These are phyloP conservation scores for Pistacia vera DNA, from an alignment of 345 rosid genomes.

Conservation along the genomic window DNA sequence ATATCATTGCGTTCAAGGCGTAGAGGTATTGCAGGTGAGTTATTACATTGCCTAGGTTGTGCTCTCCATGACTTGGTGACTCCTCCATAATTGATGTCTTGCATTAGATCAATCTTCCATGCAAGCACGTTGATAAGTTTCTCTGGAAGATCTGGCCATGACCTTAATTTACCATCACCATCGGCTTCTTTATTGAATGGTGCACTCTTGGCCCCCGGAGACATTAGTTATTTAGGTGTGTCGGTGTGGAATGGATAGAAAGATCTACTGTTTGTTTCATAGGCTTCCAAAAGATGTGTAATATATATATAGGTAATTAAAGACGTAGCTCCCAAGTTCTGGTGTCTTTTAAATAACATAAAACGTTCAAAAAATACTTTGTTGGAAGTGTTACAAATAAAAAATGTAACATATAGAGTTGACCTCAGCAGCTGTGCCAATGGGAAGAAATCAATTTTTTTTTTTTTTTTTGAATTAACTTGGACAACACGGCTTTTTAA, in stretches of 20 bases:
- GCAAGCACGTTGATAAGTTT: conserved; percentile 21
- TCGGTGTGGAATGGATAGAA: no score
- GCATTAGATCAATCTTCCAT: conserved; percentile 13
- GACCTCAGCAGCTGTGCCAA: no score
- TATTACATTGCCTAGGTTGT: conserved; percentile 10
- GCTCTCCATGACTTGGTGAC: conserved; percentile 29
- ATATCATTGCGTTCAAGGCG: conserved; percentile 24
- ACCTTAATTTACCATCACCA: neutral
- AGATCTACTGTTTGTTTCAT: no score
- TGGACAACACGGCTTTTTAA: no score
- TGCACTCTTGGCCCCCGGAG: neutral
- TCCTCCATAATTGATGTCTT: conserved; percentile 5
- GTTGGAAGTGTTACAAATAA: no score
- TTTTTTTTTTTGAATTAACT: no score
- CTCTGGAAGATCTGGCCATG: conserved; percentile 34
- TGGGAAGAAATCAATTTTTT: no score
- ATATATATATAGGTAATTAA: neutral
- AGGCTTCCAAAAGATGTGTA: no score
- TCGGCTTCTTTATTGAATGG: neutral
- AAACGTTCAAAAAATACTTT: no score
- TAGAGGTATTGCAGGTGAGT: neutral
- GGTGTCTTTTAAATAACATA: neutral
- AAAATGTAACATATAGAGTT: no score
- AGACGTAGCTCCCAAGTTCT: neutral
- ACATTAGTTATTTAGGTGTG: neutral